Percentiles rank a stretch among this genome's conserved stretches.
phyloP scores from a whole-genome alignment of 345 rosid genomes.

The Pugionium cornutum region DNA sequence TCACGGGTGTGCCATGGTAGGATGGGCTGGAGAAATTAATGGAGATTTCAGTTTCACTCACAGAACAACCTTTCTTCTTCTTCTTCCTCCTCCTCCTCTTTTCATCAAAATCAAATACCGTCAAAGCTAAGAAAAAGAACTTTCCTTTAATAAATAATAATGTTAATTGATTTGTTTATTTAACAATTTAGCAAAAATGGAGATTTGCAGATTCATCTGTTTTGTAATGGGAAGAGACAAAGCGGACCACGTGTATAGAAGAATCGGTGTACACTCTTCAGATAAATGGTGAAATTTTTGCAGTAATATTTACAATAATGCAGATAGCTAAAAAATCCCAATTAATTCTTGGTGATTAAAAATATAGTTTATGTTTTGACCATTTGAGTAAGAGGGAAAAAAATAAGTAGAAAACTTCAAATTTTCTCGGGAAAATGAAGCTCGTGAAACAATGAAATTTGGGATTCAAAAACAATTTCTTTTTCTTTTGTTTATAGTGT shows the following conservation, averaged over 20 bases:
- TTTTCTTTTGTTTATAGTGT: slow-evolving; percentile 15
- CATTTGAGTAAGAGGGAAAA: slow-evolving; percentile 1
- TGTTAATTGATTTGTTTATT: too few species aligned
- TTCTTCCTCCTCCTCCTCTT: slow-evolving; percentile 20
- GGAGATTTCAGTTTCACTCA: slow-evolving; percentile 44
- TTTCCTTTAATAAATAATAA: too few species aligned
- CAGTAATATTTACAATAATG: slow-evolving; percentile 25
- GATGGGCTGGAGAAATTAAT: slow-evolving; percentile 57
- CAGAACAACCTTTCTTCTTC: slow-evolving; percentile 38
- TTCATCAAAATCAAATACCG: slow-evolving; percentile 1
- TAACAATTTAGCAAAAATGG: too few species aligned
- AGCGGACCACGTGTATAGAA: slow-evolving; percentile 55
- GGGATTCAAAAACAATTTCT: slow-evolving; percentile 16
- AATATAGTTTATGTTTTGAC: slow-evolving; percentile 42
- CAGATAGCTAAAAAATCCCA: too few species aligned
- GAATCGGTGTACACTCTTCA: slow-evolving; percentile 55
- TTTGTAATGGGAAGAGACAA: slow-evolving; percentile 42
- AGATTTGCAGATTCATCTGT: slow-evolving; percentile 56
- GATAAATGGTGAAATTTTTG: slow-evolving; percentile 3
- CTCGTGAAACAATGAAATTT: slow-evolving; percentile 21
- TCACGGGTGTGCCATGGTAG: slow-evolving; percentile 78
- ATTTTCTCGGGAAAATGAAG: slow-evolving; percentile 30
- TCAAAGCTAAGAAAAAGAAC: slow-evolving; percentile 32
- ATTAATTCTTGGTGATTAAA: too few species aligned
- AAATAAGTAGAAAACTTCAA: neutral